Base-by-base conservation (phyloP, 2,329 filamentous ascomycete genomes). In the Xylariales sp. region DNA sequence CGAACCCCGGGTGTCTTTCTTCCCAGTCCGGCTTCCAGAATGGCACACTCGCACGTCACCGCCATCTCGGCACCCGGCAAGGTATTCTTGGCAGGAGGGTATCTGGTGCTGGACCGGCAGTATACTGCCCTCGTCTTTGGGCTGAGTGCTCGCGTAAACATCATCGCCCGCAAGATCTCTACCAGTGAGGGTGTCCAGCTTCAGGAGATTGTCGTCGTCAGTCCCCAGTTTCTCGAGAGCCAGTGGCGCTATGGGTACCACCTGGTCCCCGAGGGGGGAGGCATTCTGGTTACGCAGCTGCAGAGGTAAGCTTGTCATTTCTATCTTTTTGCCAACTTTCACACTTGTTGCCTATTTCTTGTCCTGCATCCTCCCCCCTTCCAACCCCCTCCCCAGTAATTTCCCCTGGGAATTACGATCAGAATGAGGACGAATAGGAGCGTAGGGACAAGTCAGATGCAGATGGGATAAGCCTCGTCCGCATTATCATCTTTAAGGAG, bases 61-160 rank as follows among this genome's bases (percentile, higher is more conserved):
- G 83, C 82, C 55, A 78, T 95, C 48, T 97, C 93, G 46, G 91
- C 93, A 16, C 93, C 93, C 14, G 93, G 93, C 51, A 98, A 98
- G 70, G 93, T 98, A 43, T 78, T 98, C 47, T 77, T 97, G 38
- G 88, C 91, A 4, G 93, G 93, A 46, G 93, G 93, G 44, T 98
- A 97, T 64, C 81, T 97, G 31, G 91, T 96, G 16, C 81, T 98
- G 31, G 91, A 97, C 67, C 81, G 87, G 44, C 71, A 76, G 44
- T 89, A 96, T 63, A 93, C 85, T 4, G 91, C 83, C 19, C 65
- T 88, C 38, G 75, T 88, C 44, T 75, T 83, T 54, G 81, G 81
- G 20, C 74, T 86, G 40, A 76, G 76, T 54, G 78, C 82, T 30
- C 70, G 82, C 46, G 82, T 87, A 65, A 81, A 81, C 49, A 74